Evolutionary conservation across 352 stramenopile genomes (phyloP).

Genomic region (Nothophytophthora sp.): DNA sequence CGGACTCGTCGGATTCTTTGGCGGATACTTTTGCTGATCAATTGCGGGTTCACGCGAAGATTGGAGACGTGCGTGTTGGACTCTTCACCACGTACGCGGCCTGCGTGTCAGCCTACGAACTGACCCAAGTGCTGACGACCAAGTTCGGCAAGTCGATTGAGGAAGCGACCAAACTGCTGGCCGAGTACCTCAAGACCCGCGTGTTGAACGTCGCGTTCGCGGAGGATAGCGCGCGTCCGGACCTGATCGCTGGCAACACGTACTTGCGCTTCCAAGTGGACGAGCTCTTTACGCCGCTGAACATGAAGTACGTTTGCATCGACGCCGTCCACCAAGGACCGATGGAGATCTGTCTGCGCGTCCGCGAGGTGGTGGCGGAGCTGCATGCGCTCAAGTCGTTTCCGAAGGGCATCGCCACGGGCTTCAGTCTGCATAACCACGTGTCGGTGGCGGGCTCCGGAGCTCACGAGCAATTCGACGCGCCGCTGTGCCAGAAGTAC

Average conservation of each 20-base stretch:
- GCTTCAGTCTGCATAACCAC: constrained; percentile 51
- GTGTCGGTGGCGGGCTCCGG: constrained; percentile 14
- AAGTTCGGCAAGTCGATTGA: constrained; percentile 59
- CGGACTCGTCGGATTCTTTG: constrained; percentile 34
- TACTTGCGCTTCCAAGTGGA: constrained; percentile 87
- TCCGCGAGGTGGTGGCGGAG: constrained; percentile 67
- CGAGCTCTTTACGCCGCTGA: constrained; percentile 76
- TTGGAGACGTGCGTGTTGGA: constrained; percentile 62
- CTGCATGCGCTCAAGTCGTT: constrained; percentile 70
- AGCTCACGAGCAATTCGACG: constrained; percentile 50
- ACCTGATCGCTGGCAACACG: constrained; percentile 49
- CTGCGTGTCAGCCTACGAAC: constrained; percentile 51
- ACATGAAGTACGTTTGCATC: constrained; percentile 76
- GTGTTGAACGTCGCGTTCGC: constrained; percentile 61
- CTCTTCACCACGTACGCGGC: constrained; percentile 76
- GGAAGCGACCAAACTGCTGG: constrained; percentile 44
- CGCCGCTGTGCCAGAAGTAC: constrained; percentile 61
- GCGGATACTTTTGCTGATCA: constrained; percentile 71
- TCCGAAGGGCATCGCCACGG: constrained; percentile 67
- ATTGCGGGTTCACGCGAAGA: constrained; percentile 50
- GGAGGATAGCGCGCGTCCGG: constrained; percentile 45
- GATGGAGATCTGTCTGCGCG: constrained; percentile 73
- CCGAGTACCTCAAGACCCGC: constrained; percentile 38
- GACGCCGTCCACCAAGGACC: constrained; percentile 41
- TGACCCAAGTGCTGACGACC: constrained; percentile 53